Conservation (phyloP, 306 rosid species). For the Oemleria cerasiformis region DNA sequence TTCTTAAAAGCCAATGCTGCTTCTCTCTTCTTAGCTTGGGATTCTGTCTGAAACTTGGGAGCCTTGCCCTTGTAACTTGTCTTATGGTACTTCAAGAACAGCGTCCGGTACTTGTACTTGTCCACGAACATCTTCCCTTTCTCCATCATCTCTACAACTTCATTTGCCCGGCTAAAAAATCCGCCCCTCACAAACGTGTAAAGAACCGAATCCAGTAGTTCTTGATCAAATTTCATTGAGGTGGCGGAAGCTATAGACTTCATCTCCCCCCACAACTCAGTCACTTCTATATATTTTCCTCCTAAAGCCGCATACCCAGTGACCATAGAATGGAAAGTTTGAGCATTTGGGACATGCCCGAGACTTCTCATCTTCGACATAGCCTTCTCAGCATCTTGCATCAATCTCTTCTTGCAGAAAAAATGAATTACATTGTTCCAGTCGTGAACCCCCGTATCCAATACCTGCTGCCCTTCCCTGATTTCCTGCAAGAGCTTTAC, state of each 20-base stretch:
- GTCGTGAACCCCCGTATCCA: constrained; percentile 73
- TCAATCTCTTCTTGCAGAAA: constrained; percentile 71
- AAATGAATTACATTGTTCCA: constrained; percentile 90
- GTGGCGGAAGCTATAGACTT: constrained; percentile 63
- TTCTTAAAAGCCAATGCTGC: constrained; percentile 64
- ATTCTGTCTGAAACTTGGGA: constrained; percentile 71
- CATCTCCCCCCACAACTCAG: constrained; percentile 93
- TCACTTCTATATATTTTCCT: constrained; percentile 78
- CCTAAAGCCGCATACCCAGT: constrained; percentile 88
- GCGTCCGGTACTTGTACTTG: constrained; percentile 79
- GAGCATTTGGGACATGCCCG: constrained; percentile 76
- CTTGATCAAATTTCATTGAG: constrained; percentile 86
- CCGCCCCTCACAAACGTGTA: constrained; percentile 88
- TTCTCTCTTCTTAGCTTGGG: constrained; percentile 74
- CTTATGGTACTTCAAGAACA: constrained; percentile 83
- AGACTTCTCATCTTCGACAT: constrained; percentile 80
- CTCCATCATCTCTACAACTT: constrained; percentile 81
- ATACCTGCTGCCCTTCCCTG: constrained; percentile 60
- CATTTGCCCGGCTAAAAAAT: constrained; percentile 73
- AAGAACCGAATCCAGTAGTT: constrained; percentile 82
- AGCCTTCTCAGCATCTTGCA: constrained; percentile 87
- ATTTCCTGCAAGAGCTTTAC: constrained; percentile 74
- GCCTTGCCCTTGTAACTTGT: constrained; percentile 85
- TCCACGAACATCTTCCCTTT: constrained; percentile 73
- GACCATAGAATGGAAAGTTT: constrained; percentile 82